Evolutionary conservation across 306 rosid genomes (phyloP), one percentile per base, ranked within the genome.

Genomic region (Biancaea sappan): DNA sequence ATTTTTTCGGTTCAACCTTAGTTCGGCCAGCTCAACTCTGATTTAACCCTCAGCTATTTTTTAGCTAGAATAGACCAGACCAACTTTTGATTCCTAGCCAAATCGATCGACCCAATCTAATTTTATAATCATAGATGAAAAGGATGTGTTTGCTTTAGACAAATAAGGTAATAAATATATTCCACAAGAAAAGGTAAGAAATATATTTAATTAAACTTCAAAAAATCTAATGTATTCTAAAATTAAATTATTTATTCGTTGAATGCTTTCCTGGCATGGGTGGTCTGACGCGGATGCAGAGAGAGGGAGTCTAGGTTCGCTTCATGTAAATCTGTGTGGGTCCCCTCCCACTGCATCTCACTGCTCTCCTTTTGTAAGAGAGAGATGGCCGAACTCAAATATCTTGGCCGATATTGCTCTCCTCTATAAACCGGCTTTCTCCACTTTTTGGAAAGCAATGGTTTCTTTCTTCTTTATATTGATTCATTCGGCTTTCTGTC

Each of bases 251-350:
- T 32, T 25, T 25, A 25, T n/a, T n/a, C n/a, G 18, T 1, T 12
- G 61, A 54, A 54, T 54, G 13, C 26, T 32, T 32, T n/a, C 4
- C 3, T 32, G 41, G 25, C 66, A 15, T 59, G 43, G 21, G 25
- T 32, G 75, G 59, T 63, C 14, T 32, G 74, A 24, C 13, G 25
- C 19, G 25, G 65, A 75, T 2, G 60, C 54, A 51, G 26, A 63
- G 54, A 62, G 46, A 32, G 48, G 26, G 16, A 3, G 89, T 77
- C 90, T 7, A 73, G 83, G 88, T 85, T 87, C 91, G 58, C 80
- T 79, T 85, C 86, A 87, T 79, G 61, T 35, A 58, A 35, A 78
- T 14, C 19, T 53, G 8, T 13, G 80, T 69, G 91, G 89, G 86
- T 61, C 86, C 81, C 79, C 26, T 66, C 21, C 78, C 66, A 34